These are phyloP conservation scores for Trichoderma semiorbis DNA, from an alignment of 2,329 filamentous ascomycete species.

Conservation along the genomic window DNA sequence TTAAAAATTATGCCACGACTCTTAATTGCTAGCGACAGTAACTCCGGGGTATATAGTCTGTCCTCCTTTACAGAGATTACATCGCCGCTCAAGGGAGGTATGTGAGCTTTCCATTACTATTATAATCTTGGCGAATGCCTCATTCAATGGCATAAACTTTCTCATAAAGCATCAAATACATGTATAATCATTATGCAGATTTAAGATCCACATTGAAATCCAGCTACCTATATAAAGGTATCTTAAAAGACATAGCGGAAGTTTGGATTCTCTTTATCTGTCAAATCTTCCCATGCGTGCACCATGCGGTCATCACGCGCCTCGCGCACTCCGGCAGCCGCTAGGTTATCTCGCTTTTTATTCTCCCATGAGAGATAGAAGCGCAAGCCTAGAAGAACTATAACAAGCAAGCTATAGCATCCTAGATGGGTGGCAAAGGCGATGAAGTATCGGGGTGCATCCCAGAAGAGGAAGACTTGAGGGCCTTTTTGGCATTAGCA, in stretches of 20 bases:
- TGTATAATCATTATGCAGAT: too few species aligned
- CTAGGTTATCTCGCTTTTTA: neutral
- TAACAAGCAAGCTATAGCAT: neutral
- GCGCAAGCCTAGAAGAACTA: neutral
- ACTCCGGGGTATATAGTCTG: neutral
- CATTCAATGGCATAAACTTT: neutral
- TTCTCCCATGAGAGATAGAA: neutral
- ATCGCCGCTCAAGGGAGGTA: neutral
- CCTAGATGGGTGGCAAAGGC: slow-evolving; percentile 6
- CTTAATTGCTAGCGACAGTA: neutral
- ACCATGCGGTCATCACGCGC: neutral
- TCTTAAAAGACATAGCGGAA: slow-evolving; percentile 4
- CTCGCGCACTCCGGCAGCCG: neutral
- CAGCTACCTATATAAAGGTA: neutral
- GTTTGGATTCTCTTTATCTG: slow-evolving; percentile 5
- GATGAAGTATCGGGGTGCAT: slow-evolving; percentile 8
- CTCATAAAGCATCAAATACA: neutral
- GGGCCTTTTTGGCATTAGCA: neutral
- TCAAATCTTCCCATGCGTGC: slow-evolving; percentile 12
- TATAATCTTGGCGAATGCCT: neutral
- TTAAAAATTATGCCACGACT: neutral
- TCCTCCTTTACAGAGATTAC: neutral
- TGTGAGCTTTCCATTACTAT: neutral
- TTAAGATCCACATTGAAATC: too few species aligned
- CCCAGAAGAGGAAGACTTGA: slow-evolving; percentile 2